A percentile compares a stretch with the other conserved stretches of the same genome.
Evolutionary conservation across 2,329 filamentous ascomycete genomes (phyloP).

Genomic region (Aspergillus calidoustus): DNA sequence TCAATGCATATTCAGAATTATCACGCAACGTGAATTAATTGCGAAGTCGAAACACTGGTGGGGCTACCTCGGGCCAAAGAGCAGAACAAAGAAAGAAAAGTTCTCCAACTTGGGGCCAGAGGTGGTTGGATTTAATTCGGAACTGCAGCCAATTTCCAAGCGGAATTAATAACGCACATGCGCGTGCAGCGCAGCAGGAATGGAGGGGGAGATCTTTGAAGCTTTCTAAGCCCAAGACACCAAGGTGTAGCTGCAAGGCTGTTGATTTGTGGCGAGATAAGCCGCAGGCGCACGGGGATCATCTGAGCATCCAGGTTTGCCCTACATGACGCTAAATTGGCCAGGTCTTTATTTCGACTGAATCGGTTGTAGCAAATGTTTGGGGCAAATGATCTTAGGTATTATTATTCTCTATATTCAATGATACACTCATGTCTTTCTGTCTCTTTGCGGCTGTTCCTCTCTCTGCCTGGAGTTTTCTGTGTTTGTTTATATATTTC

Average conservation of each 20-base stretch:
- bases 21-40: background rate
- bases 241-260: slow-evolving; percentile 13
- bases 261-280: slow-evolving; percentile 12
- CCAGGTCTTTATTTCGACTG: slow-evolving; percentile 13
- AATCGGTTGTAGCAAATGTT: background rate
- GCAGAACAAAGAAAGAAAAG: background rate
- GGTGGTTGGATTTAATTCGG: slow-evolving; percentile 7
- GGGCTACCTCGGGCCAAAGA: background rate
- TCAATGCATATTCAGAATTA: slow-evolving; percentile 13
- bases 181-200: slow-evolving; percentile 15
- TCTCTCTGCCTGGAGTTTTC: background rate
- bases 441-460: background rate
- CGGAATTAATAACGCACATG: slow-evolving; percentile 20
- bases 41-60: background rate
- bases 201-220: slow-evolving; percentile 11
- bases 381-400: background rate
- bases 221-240: background rate
- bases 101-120: background rate
- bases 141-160: slow-evolving; percentile 18
- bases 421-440: background rate
- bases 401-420: background rate
- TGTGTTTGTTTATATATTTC: background rate
- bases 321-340: slow-evolving; percentile 5
- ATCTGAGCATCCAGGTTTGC: slow-evolving; percentile 11
- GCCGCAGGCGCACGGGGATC: slow-evolving; percentile 10